Evolutionary conservation across 1,284 basidiomycete species (phyloP).

Genomic region (Cryptococcus sp.): DNA sequence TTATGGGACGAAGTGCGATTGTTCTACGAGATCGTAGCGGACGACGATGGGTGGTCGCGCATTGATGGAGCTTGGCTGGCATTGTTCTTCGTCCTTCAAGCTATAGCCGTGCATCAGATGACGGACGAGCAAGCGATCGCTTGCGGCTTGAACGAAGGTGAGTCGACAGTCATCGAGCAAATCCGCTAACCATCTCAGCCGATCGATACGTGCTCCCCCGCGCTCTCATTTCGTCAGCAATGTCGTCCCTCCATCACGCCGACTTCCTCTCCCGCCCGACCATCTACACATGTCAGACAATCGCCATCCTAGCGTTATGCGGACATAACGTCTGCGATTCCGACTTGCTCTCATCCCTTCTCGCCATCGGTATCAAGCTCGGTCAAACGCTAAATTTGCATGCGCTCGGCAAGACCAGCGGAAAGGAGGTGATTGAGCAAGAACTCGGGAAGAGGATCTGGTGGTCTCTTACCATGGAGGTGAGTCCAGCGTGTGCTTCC

Average conservation of each 20-base stretch:
- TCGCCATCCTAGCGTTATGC: slow-evolving; percentile 24
- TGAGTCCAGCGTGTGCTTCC: not conserved
- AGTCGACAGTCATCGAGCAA: slow-evolving; percentile 5
- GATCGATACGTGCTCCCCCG: slow-evolving; percentile 21
- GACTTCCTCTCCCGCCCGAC: slow-evolving; percentile 22
- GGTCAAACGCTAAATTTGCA: slow-evolving; percentile 28
- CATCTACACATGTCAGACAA: slow-evolving; percentile 26
- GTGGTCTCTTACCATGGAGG: slow-evolving; percentile 27
- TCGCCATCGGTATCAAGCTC: slow-evolving; percentile 27
- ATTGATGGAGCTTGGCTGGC: slow-evolving; percentile 27
- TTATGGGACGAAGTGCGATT: slow-evolving; percentile 18
- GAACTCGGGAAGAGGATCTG: slow-evolving; percentile 26
- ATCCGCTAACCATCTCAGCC: slow-evolving; percentile 1
- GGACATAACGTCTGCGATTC: slow-evolving; percentile 37
- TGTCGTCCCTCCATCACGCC: slow-evolving; percentile 21
- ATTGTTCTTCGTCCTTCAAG: slow-evolving; percentile 21
- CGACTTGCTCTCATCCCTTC: slow-evolving; percentile 25
- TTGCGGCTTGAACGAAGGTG: slow-evolving; percentile 22
- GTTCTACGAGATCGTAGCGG: slow-evolving; percentile 13
- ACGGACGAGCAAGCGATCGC: slow-evolving; percentile 9
- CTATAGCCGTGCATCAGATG: slow-evolving; percentile 32
- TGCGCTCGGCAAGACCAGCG: slow-evolving; percentile 8
- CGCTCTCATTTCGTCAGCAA: slow-evolving; percentile 21
- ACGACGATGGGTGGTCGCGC: slow-evolving; percentile 9
- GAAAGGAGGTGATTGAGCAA: slow-evolving; percentile 10